These are phyloP conservation scores for Globisporangium barbulae DNA, from an alignment of 352 stramenopile species.

Conservation along the genomic window DNA sequence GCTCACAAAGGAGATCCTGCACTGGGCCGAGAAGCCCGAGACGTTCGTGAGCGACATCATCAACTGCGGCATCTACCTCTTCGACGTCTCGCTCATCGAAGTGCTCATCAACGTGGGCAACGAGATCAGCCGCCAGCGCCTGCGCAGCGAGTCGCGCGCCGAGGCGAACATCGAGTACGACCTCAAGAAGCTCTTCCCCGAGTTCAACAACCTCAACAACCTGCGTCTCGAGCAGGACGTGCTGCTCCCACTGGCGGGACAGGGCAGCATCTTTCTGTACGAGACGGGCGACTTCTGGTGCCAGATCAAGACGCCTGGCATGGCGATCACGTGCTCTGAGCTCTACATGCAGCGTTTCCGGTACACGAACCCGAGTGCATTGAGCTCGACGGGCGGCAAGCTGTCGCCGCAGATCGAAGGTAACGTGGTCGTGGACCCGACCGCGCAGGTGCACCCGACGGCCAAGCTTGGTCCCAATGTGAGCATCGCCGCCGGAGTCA, in stretches of 20 bases:
- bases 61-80: constrained; percentile 89
- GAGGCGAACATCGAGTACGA: constrained; percentile 75
- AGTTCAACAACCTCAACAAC: constrained; percentile 86
- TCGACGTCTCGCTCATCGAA: constrained; percentile 80
- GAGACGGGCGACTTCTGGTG: constrained; percentile 89
- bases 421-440: constrained; percentile 82
- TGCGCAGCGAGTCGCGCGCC: constrained; percentile 68
- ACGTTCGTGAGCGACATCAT: constrained; percentile 91
- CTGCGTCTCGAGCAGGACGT: constrained; percentile 85
- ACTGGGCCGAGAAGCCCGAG: constrained; percentile 88
- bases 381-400: constrained; percentile 80
- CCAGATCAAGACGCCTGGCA: constrained; percentile 89
- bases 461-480: constrained; percentile 87
- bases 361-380: constrained; percentile 81
- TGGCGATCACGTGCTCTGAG: constrained; percentile 89
- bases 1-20: constrained; percentile 76
- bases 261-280: constrained; percentile 67
- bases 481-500: constrained; percentile 80
- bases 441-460: constrained; percentile 76
- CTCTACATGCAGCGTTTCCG: constrained; percentile 91
- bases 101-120: constrained; percentile 76
- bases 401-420: constrained; percentile 83
- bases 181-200: constrained; percentile 84
- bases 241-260: constrained; percentile 74
- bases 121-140: constrained; percentile 72